phyloP scores from a whole-genome alignment of 2,329 filamentous ascomycete genomes.

The Phyllachora maydis region DNA sequence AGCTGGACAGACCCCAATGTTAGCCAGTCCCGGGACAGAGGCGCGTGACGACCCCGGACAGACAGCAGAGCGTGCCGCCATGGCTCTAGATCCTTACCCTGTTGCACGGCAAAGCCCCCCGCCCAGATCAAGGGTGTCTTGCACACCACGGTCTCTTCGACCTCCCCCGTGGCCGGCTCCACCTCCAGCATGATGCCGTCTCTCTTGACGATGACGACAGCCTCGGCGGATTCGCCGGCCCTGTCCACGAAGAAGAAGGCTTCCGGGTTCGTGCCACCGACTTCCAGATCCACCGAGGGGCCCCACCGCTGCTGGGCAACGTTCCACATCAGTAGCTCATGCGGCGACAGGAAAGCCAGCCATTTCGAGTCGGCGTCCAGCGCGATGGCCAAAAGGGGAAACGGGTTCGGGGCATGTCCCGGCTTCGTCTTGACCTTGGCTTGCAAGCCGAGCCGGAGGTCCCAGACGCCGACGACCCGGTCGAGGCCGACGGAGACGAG shows the following conservation, averaged over 20 bases:
- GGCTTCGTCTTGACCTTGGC: constrained; percentile 17
- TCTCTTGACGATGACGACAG: constrained; percentile 39
- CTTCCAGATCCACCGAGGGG: constrained; percentile 28
- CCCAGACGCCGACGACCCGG: constrained; percentile 45
- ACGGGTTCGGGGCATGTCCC: constrained; percentile 23
- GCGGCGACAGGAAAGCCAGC: constrained; percentile 43
- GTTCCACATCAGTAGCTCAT: constrained; percentile 41
- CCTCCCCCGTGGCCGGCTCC: constrained; percentile 20
- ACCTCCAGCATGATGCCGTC: constrained; percentile 44
- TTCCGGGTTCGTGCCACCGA: constrained; percentile 35
- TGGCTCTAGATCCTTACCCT: no score
- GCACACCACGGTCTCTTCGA: constrained; percentile 25
- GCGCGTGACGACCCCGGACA: no score
- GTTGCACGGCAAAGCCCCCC: constrained; percentile 19
- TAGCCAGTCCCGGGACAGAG: no score
- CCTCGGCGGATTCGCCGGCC: constrained; percentile 14
- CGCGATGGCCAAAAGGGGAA: constrained; percentile 40
- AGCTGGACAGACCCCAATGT: no score
- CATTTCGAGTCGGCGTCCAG: constrained; percentile 43
- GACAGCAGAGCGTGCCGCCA: no score
- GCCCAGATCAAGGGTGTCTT: constrained; percentile 29
- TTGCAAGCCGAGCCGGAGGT: constrained; percentile 29
- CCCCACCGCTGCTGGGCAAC: constrained; percentile 34
- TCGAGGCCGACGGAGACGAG: constrained; percentile 53
- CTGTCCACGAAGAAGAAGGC: constrained; percentile 40